Base-by-base conservation (phyloP, 495 filamentous ascomycete genomes). In the Apodospora peruviana region DNA sequence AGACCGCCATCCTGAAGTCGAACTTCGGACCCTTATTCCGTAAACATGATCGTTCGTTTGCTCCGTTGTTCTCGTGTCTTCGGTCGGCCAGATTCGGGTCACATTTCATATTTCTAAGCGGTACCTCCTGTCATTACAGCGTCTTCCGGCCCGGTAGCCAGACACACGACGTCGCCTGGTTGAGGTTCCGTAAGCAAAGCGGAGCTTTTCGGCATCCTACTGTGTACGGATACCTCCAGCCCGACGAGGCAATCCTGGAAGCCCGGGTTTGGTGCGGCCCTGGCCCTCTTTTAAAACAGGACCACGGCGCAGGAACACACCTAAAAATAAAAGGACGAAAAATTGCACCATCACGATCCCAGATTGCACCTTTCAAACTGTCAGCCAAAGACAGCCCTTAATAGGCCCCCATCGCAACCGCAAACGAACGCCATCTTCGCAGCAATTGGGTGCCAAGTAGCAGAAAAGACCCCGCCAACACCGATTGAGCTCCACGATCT, bases 321-420 rank as follows among this genome's bases (percentile, higher is more conserved):
- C 43, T 27, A 22, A 11, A 44, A 48, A 43, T 37, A 48, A 40
- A 23, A 38, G 7, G 29, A 11, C 0, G 11, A 38, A 19, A 35
- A 50, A 54, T 54, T 54, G 55, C 51, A 49, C 54, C 54, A 56
- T 56, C 50, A 50, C 14, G 34, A 29, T 21, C 32, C 29, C 23
- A 38, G 16, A 50, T 56, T 49, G 9, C 54, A 48, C 50, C 40
- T 48, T 56, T 29, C 39, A 11, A 10, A 18, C 41, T 10, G 9
- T 20, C 48, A 29, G 16, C 34, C 20, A 34, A 43, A 47, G 32
- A n/a, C 10, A 41, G 14, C 10, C 39, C 39, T 41, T 41, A 41
- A 41, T 41, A 41, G 18, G 10, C 39, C 21, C 3, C 19, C 39
- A 8, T 41, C 39, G 39, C 18, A 41, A 20, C 18, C 16, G 18